A percentile compares a stretch with the other conserved stretches of the same genome.
Conservation (phyloP, 768 basidiomycete genomes). For the Tremella yokohamensis region DNA sequence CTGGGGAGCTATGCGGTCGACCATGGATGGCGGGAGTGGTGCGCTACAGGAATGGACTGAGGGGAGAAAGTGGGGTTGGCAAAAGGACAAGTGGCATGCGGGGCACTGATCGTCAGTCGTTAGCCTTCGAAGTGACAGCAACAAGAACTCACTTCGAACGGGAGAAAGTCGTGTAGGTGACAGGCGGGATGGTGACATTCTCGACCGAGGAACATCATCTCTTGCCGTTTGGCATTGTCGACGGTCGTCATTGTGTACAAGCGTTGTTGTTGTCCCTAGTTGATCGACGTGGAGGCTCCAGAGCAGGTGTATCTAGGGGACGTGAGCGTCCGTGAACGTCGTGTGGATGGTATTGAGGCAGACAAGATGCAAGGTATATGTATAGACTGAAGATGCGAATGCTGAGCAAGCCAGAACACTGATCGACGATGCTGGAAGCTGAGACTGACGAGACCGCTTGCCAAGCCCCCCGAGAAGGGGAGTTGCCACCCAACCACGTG, state of each 20-base stretch:
- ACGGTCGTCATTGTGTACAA: background rate
- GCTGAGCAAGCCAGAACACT: too few species aligned
- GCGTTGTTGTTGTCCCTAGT: background rate
- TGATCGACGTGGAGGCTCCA: background rate
- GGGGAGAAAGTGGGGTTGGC: constrained; percentile 48
- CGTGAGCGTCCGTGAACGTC: too few species aligned
- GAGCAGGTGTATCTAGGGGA: too few species aligned
- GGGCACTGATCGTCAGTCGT: constrained; percentile 38
- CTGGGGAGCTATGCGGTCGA: constrained; percentile 45
- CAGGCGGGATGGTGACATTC: constrained; percentile 48
- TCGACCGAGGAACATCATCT: constrained; percentile 49
- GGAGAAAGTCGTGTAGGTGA: constrained; percentile 49
- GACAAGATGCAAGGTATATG: too few species aligned
- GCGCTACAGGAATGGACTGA: constrained; percentile 43
- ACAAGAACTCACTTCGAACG: constrained; percentile 40
- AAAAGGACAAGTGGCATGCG: constrained; percentile 48
- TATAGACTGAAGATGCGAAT: too few species aligned
- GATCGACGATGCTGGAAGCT: too few species aligned
- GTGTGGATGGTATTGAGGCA: too few species aligned
- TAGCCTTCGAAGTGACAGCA: background rate
- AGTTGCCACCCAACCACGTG: too few species aligned
- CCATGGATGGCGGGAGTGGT: constrained; percentile 40
- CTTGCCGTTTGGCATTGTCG: background rate
- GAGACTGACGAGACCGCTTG: too few species aligned
- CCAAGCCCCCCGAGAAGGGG: too few species aligned